A percentile compares a stretch with the other conserved stretches of the same genome.
phyloP scores from a whole-genome alignment of 768 basidiomycete genomes.

The Clitopilus hobsonii region DNA sequence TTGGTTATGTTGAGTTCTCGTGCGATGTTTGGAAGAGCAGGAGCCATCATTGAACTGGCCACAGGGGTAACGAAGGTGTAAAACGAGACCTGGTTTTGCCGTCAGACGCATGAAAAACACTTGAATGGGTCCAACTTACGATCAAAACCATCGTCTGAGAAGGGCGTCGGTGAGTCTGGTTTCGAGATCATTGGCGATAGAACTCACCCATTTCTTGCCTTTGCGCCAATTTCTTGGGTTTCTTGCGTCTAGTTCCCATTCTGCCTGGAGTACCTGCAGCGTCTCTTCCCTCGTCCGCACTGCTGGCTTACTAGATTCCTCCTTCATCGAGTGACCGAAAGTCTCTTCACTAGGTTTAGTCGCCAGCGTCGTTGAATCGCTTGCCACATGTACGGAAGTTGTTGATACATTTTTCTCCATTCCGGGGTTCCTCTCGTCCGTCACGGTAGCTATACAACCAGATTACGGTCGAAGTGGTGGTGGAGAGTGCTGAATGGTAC shows the following conservation, averaged over 20 bases:
- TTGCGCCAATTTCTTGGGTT: not conserved
- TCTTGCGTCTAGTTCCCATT: not conserved
- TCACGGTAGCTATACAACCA: not conserved
- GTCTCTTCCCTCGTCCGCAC: not conserved
- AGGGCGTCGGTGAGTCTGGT: too few species aligned
- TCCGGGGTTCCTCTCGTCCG: not conserved
- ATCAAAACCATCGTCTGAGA: not conserved
- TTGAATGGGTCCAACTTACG: not conserved
- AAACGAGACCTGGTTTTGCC: constrained; percentile 29
- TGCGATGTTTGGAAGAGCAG: constrained; percentile 55
- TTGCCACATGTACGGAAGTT: not conserved
- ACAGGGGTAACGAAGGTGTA: constrained; percentile 34
- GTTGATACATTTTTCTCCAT: not conserved
- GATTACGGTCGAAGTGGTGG: not conserved
- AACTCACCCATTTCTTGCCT: not conserved
- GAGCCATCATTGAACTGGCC: constrained; percentile 53
- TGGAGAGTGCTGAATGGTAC: not conserved
- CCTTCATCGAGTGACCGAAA: not conserved
- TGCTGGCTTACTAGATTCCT: too few species aligned
- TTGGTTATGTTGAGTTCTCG: constrained; percentile 44
- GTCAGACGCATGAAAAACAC: not conserved
- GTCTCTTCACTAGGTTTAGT: not conserved
- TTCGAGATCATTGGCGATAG: not conserved
- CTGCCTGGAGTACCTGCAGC: not conserved
- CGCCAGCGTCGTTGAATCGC: not conserved